A percentile compares a stretch with the other conserved stretches of the same genome.
phyloP scores from a whole-genome alignment of 1,284 basidiomycete genomes.

The Cerrena zonata region DNA sequence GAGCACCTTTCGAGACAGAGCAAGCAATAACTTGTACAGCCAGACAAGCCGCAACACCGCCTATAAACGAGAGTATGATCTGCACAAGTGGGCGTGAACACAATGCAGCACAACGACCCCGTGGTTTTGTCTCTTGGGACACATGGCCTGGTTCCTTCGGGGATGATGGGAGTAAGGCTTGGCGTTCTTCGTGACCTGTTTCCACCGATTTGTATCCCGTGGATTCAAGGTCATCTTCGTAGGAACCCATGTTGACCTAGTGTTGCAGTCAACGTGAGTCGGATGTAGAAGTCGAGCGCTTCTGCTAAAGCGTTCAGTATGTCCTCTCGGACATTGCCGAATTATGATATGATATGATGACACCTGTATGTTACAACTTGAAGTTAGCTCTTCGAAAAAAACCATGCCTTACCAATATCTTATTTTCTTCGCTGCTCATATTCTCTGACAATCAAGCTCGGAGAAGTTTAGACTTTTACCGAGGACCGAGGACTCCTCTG shows the following conservation, averaged over 20 bases:
- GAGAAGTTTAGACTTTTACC: not conserved
- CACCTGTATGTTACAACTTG: not conserved
- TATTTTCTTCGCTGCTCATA: not conserved
- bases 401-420: not conserved
- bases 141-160: conserved; percentile 6
- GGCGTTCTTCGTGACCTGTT: conserved; percentile 23
- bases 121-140: conserved; percentile 12
- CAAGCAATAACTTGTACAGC: conserved; percentile 37
- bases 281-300: not conserved
- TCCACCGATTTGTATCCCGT: conserved; percentile 22
- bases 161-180: conserved; percentile 32
- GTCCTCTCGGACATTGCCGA: not conserved
- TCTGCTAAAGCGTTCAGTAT: not conserved
- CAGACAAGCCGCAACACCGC: conserved; percentile 40
- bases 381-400: not conserved
- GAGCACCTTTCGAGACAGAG: conserved; percentile 22
- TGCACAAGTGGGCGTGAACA: conserved; percentile 24
- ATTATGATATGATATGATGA: too few species aligned
- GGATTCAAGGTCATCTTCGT: conserved; percentile 21
- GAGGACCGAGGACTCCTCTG: not conserved
- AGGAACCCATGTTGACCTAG: not conserved
- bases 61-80: conserved; percentile 38
- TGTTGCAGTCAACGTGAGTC: not conserved
- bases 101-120: conserved; percentile 9
- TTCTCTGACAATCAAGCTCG: not conserved